phyloP scores from a whole-genome alignment of 441 rosid genomes.

The Pelargonium citronellum region DNA sequence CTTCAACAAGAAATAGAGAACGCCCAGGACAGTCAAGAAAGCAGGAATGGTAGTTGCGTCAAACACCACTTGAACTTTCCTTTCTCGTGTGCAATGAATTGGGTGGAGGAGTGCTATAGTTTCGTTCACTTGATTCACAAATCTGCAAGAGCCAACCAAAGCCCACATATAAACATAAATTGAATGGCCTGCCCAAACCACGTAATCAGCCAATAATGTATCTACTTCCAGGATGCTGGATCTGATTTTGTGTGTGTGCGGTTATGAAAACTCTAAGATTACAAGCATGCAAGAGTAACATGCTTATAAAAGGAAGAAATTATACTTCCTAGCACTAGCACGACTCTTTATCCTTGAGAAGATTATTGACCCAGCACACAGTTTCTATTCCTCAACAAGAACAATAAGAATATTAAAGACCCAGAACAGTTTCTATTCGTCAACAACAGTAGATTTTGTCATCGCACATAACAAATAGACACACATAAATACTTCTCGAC shows the following conservation, averaged over 20 bases:
- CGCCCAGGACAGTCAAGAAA: slow-evolving; percentile 47
- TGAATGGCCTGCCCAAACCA: slow-evolving; percentile 8
- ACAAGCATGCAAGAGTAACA: not conserved
- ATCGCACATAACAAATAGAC: not conserved
- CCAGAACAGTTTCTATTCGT: too few species aligned
- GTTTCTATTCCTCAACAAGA: not conserved
- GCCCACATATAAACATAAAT: not conserved
- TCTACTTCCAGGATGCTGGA: not conserved
- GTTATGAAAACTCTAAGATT: not conserved
- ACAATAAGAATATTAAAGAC: too few species aligned
- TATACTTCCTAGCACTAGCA: too few species aligned
- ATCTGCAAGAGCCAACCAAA: slow-evolving; percentile 40
- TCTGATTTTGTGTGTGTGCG: not conserved
- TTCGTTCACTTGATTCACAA: slow-evolving; percentile 68
- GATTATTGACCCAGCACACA: too few species aligned
- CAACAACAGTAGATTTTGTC: not conserved
- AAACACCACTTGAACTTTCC: slow-evolving; percentile 63
- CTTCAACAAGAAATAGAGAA: slow-evolving; percentile 60
- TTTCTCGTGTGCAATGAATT: slow-evolving; percentile 73
- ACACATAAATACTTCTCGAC: not conserved
- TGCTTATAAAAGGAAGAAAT: not conserved
- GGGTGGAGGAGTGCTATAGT: slow-evolving; percentile 75
- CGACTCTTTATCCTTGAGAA: too few species aligned
- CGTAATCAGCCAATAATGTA: not conserved
- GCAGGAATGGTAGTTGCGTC: slow-evolving; percentile 84